phyloP scores from a whole-genome alignment of 169 alveolate species.

The Cryptosporidium baileyi region DNA sequence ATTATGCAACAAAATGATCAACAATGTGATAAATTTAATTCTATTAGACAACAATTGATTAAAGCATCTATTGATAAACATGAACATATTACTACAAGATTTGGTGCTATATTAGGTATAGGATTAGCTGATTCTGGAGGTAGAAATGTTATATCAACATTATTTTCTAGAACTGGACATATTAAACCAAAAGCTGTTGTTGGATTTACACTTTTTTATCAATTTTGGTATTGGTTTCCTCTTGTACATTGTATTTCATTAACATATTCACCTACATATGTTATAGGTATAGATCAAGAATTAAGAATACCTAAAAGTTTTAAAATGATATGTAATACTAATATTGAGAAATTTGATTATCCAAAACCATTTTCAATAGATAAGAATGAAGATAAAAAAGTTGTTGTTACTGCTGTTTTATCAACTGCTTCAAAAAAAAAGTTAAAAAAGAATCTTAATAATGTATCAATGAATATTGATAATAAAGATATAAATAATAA shows the following conservation, averaged over 20 bases:
- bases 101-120: conserved; percentile 93
- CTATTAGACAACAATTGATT: conserved; percentile 81
- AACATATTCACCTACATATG: conserved; percentile 90
- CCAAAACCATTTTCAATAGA: conserved; percentile 80
- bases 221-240: conserved; percentile 99
- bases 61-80: conserved; percentile 90
- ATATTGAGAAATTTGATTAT: conserved; percentile 78
- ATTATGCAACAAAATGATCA: conserved; percentile 84
- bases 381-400: conserved; percentile 80
- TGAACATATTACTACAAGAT: conserved; percentile 93
- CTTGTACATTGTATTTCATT: conserved; percentile 90
- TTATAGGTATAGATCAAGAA: conserved; percentile 88
- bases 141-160: conserved; percentile 77
- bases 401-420: conserved; percentile 83
- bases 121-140: conserved; percentile 96
- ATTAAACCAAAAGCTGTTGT: conserved; percentile 92
- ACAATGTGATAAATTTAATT: conserved; percentile 82
- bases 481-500: conserved; percentile 77
- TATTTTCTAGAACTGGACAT: conserved; percentile 83
- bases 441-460: conserved; percentile 76
- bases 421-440: conserved; percentile 57
- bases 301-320: conserved; percentile 86
- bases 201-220: conserved; percentile 92
- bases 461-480: conserved; percentile 74
- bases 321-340: conserved; percentile 81